A percentile compares a stretch with the other conserved stretches of the same genome.
Evolutionary conservation across 805 yeast species (phyloP).

Genomic region (Zygotorulaspora sp.): DNA sequence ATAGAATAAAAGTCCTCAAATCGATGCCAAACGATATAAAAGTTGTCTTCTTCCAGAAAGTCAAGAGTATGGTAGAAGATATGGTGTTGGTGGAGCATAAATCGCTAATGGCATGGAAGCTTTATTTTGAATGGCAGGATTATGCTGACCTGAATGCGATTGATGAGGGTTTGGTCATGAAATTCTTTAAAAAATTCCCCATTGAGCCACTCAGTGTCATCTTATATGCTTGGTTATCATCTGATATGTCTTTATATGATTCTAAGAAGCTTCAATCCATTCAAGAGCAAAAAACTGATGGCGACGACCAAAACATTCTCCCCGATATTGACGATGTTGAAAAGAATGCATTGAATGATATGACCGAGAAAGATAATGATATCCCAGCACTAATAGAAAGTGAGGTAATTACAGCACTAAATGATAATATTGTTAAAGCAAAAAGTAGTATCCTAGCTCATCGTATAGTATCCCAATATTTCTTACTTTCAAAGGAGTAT

Average conservation of each 20-base stretch:
- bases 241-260: slow-evolving; percentile 65
- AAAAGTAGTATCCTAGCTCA: slow-evolving; percentile 53
- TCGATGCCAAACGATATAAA: slow-evolving; percentile 47
- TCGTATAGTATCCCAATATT: slow-evolving; percentile 59
- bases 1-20: slow-evolving; percentile 50
- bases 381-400: slow-evolving; percentile 40
- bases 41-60: slow-evolving; percentile 36
- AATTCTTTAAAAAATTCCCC: slow-evolving; percentile 54
- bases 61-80: slow-evolving; percentile 59
- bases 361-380: slow-evolving; percentile 27
- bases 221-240: slow-evolving; percentile 56
- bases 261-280: slow-evolving; percentile 20
- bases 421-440: slow-evolving; percentile 47
- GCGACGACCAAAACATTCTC: slow-evolving; percentile 13
- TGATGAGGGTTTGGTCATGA: slow-evolving; percentile 44
- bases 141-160: slow-evolving; percentile 45
- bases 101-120: slow-evolving; percentile 63
- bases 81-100: slow-evolving; percentile 65
- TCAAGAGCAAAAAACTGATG: slow-evolving; percentile 3
- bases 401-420: slow-evolving; percentile 46
- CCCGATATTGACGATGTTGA: slow-evolving; percentile 28
- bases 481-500: slow-evolving; percentile 58
- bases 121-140: slow-evolving; percentile 73
- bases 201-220: slow-evolving; percentile 57
- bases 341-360: slow-evolving; percentile 19